phyloP scores from a whole-genome alignment of 177 flowering plant species.

The Vitis hybrid region DNA sequence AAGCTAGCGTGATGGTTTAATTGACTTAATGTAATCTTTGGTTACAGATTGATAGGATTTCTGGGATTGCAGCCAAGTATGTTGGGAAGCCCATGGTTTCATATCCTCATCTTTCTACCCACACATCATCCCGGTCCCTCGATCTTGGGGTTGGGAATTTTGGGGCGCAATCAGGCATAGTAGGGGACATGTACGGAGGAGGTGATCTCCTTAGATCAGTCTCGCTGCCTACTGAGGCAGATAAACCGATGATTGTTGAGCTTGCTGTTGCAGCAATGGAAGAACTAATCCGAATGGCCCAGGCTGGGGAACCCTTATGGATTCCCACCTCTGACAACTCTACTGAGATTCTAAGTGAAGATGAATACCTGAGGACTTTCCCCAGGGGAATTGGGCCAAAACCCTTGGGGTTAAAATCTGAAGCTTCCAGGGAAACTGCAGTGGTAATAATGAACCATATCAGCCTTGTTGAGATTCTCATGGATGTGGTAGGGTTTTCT shows the following conservation, averaged over 20 bases:
- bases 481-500: conserved; percentile 76
- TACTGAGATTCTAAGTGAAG: conserved; percentile 62
- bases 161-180: conserved; percentile 48
- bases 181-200: conserved; percentile 69
- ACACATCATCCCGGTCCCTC: conserved; percentile 51
- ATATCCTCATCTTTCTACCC: conserved; percentile 35
- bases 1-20: no score
- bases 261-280: conserved; percentile 98
- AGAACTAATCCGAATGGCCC: conserved; percentile 80
- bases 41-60: conserved; percentile 72
- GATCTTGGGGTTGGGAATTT: conserved; percentile 65
- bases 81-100: conserved; percentile 66
- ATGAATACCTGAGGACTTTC: conserved; percentile 75
- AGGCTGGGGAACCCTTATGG: conserved; percentile 85
- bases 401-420: conserved; percentile 72
- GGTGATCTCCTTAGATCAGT: conserved; percentile 59
- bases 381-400: conserved; percentile 89
- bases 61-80: conserved; percentile 77
- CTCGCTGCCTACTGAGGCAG: conserved; percentile 65
- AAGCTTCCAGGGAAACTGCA: conserved; percentile 82
- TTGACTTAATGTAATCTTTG: background rate
- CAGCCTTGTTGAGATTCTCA: conserved; percentile 85
- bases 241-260: conserved; percentile 85
- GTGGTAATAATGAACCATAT: conserved; percentile 85
- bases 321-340: conserved; percentile 35